phyloP scores from a whole-genome alignment of 352 stramenopile genomes.

The Thalassiosira livingstoniorum region DNA sequence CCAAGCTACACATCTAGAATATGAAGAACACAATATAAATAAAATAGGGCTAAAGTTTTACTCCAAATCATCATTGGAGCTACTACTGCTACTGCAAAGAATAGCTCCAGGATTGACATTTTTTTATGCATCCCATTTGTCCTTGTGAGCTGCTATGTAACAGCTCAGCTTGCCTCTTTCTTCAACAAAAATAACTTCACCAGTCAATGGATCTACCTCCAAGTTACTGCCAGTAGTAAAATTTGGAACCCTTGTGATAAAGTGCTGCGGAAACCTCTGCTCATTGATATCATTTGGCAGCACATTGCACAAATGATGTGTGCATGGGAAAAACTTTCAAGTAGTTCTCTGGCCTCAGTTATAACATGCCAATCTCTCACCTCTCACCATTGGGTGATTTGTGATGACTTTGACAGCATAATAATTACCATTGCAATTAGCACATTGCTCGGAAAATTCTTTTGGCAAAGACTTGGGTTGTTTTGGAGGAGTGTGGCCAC shows the following conservation, averaged over 20 bases:
- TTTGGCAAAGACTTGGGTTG: neutral
- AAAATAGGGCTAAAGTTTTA: too few species aligned
- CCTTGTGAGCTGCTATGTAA: too few species aligned
- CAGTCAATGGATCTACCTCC: too few species aligned
- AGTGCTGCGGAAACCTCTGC: neutral
- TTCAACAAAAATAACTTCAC: too few species aligned
- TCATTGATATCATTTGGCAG: neutral
- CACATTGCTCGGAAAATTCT: neutral
- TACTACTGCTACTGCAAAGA: too few species aligned
- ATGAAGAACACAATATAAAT: too few species aligned
- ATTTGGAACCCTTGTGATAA: neutral
- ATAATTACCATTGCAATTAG: slow-evolving; percentile 6
- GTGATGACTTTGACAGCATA: neutral
- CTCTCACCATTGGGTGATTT: too few species aligned
- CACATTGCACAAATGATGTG: neutral
- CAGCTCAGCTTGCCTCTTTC: too few species aligned
- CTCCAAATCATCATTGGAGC: too few species aligned
- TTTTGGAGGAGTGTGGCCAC: neutral
- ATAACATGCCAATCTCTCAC: neutral
- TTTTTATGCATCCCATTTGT: too few species aligned
- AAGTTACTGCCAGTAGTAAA: neutral
- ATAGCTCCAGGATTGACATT: too few species aligned
- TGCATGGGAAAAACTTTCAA: neutral
- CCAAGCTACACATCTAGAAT: too few species aligned
- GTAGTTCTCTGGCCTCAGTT: neutral